Base-by-base conservation (phyloP, 2,329 filamentous ascomycete species). In the Exophiala sideris region DNA sequence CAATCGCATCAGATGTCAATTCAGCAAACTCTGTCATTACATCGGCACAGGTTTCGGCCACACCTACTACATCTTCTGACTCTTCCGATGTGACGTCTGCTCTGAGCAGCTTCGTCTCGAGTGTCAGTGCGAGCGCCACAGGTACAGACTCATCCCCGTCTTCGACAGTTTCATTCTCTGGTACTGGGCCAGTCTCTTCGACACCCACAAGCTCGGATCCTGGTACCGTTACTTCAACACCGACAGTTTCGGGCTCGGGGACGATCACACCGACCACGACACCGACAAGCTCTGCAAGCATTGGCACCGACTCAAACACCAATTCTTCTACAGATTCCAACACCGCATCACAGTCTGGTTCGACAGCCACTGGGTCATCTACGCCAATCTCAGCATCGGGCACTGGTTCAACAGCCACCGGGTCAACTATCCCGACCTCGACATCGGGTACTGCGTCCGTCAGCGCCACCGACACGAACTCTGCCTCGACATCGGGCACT, bases 391-490 rank as follows among this genome's bases (percentile, higher is more conserved):
- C 33, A 45, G 54, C n/a, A n/a, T n/a, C n/a, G n/a, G n/a, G n/a
- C n/a, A n/a, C n/a, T n/a, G n/a, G n/a, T 45, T 34, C 53, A 42
- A 40, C 48, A 20, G 53, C 60, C 29, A 41, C 11, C 16, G 18
- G 14, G 14, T 7, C 39, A 7, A 20, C 39, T 8, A 16, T 18
- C 3, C 12, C 39, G 7, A 41, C 2, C 16, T 18, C 16, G 16
- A 18, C 40, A 21, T 20, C 38, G 16, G 35, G 45, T 16, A 18
- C 48, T 11, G 45, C 54, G 14, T 49, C 58, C 12, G 51, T 50
- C 10, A 52, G 50, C 40, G 47, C 48, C 24, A 57, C 58, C 8
- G 53, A 45, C 41, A 54, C 55, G 3, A 65, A 67, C 8, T 64
- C 69, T 3, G 63, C 65, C n/a, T n/a, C n/a, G n/a, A n/a, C 40